A percentile compares a stretch with the other conserved stretches of the same genome.
Conservation (phyloP, 75 land plant species). For the Azolla pinnata region DNA sequence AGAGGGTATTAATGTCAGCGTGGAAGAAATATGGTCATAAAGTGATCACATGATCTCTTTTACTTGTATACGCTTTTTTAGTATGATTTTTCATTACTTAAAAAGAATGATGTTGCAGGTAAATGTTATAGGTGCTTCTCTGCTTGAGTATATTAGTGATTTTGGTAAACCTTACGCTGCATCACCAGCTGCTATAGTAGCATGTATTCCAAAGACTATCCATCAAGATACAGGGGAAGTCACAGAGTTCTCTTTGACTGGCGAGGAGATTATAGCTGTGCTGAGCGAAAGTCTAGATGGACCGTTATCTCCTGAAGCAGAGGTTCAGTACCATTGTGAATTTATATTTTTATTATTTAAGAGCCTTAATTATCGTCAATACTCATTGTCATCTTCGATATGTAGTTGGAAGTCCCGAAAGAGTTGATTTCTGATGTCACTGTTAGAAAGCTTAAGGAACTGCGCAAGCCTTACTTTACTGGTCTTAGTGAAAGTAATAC, state of each 20-base stretch:
- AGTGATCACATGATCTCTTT: no score
- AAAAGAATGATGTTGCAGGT: constrained; percentile 39
- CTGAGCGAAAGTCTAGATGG: constrained; percentile 57
- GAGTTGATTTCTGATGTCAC: constrained; percentile 56
- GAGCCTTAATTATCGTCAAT: neutral
- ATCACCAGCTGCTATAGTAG: constrained; percentile 87
- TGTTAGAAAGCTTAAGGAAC: constrained; percentile 46
- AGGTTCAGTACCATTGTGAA: constrained; percentile 31
- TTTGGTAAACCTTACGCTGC: constrained; percentile 81
- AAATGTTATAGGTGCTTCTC: constrained; percentile 63
- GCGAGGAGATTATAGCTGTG: constrained; percentile 70
- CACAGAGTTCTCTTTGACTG: constrained; percentile 52
- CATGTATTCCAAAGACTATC: constrained; percentile 85
- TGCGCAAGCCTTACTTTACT: constrained; percentile 56
- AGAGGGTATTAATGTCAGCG: neutral
- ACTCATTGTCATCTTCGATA: neutral
- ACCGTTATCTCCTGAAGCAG: constrained; percentile 82
- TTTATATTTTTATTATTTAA: neutral
- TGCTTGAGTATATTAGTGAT: constrained; percentile 77
- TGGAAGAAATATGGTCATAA: neutral
- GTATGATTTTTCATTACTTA: no score
- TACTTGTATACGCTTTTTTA: no score
- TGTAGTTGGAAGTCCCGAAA: constrained; percentile 88
- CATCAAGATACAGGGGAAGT: constrained; percentile 77
- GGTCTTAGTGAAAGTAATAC: constrained; percentile 28